Conservation (phyloP, 805 yeast species). For the Nakazawaea wickerhamii region DNA sequence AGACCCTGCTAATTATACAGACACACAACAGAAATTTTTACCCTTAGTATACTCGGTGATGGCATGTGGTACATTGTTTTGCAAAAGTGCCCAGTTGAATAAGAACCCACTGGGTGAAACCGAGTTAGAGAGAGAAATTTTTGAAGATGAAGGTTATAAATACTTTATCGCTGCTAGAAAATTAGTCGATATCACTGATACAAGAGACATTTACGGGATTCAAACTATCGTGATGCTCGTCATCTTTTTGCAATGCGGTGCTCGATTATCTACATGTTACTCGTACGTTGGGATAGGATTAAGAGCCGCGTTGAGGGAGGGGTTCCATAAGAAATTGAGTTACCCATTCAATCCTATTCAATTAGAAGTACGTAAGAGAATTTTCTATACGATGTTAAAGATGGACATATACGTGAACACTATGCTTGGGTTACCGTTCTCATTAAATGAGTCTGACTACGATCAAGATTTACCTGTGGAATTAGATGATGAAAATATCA, state of each 20-base stretch:
- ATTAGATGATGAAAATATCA: conserved; percentile 81
- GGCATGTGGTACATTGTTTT: conserved; percentile 82
- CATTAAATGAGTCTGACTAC: conserved; percentile 70
- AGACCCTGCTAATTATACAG: conserved; percentile 66
- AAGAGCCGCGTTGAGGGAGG: conserved; percentile 76
- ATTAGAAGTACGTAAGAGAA: conserved; percentile 73
- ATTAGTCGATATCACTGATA: conserved; percentile 76
- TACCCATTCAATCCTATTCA: conserved; percentile 69
- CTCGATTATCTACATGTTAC: conserved; percentile 80
- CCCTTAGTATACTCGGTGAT: conserved; percentile 82
- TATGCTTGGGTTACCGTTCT: conserved; percentile 77
- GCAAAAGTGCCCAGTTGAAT: conserved; percentile 42
- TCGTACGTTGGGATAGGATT: conserved; percentile 86
- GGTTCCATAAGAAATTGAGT: conserved; percentile 70
- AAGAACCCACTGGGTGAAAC: conserved; percentile 17
- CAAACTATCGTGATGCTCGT: conserved; percentile 86
- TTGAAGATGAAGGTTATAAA: conserved; percentile 72
- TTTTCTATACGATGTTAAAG: conserved; percentile 86
- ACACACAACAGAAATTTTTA: conserved; percentile 66
- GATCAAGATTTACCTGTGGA: conserved; percentile 86
- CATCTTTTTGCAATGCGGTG: conserved; percentile 81
- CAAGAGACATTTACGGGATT: conserved; percentile 74
- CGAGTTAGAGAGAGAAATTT: conserved; percentile 22
- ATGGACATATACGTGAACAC: conserved; percentile 89
- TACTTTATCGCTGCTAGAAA: conserved; percentile 79